A percentile compares a stretch with the other conserved stretches of the same genome.
Evolutionary conservation across 331 rosid genomes (phyloP).

Genomic region (Malus hybrid): DNA sequence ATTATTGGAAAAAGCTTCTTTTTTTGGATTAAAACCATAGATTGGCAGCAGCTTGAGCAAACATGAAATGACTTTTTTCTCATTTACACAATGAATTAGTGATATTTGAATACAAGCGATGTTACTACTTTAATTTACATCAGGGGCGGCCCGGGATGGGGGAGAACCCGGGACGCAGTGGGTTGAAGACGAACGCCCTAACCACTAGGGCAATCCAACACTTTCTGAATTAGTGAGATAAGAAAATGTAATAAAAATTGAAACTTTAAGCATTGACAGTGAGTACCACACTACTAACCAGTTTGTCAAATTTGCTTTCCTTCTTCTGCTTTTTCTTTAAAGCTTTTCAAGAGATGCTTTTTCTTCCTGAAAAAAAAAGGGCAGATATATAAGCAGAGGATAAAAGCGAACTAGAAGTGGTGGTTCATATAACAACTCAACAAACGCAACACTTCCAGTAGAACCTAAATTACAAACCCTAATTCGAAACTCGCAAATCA

Average conservation of each 20-base stretch:
- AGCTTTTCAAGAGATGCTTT: neutral
- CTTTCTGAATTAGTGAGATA: constrained; percentile 4
- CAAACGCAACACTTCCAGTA: too few species aligned
- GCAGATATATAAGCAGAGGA: neutral
- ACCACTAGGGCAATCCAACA: too few species aligned
- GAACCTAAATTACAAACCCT: too few species aligned
- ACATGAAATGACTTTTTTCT: constrained; percentile 3
- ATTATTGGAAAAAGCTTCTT: neutral
- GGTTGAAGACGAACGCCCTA: too few species aligned
- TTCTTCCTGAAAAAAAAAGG: neutral
- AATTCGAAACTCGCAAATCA: too few species aligned
- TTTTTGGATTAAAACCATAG: neutral
- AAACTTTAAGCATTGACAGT: neutral
- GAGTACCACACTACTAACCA: neutral
- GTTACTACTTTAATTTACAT: too few species aligned
- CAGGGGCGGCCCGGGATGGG: too few species aligned
- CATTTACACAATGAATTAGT: constrained; percentile 3
- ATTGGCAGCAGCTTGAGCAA: neutral
- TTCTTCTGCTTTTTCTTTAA: neutral
- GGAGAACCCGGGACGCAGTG: too few species aligned
- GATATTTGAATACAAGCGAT: constrained; percentile 14
- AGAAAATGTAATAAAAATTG: constrained; percentile 7
- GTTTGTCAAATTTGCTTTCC: neutral
- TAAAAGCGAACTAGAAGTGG: neutral
- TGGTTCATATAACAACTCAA: too few species aligned